phyloP scores from a whole-genome alignment of 352 stramenopile genomes.

The Pythium folliculosum region DNA sequence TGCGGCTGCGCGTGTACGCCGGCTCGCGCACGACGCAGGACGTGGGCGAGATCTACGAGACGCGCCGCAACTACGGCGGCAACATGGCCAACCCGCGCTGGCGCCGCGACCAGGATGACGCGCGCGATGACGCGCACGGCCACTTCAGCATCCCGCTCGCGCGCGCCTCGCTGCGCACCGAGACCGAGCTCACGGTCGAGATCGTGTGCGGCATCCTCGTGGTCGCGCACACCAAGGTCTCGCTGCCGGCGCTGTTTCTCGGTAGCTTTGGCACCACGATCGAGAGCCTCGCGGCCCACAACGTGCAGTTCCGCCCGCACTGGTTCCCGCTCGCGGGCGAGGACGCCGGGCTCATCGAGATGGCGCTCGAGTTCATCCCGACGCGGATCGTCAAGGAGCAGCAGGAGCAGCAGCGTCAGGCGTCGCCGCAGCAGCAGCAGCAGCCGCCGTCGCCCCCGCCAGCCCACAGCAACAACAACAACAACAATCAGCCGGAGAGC shows the following conservation, averaged over 20 bases:
- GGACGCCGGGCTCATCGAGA: slow-evolving; percentile 46
- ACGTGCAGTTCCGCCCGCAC: slow-evolving; percentile 33
- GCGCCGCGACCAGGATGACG: slow-evolving; percentile 34
- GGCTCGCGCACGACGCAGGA: slow-evolving; percentile 15
- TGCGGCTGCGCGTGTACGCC: slow-evolving; percentile 47
- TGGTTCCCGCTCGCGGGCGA: slow-evolving; percentile 50
- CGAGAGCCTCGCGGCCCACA: slow-evolving; percentile 13
- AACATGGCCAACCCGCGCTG: slow-evolving; percentile 49
- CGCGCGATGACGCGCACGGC: slow-evolving; percentile 28
- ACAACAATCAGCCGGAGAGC: slow-evolving; percentile 17
- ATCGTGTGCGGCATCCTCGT: slow-evolving; percentile 55
- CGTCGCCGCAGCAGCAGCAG: background rate
- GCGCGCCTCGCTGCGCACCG: slow-evolving; percentile 34
- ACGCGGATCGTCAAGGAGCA: slow-evolving; percentile 16
- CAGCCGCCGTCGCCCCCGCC: background rate
- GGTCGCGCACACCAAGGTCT: slow-evolving; percentile 41
- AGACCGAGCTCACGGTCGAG: slow-evolving; percentile 53
- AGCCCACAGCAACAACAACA: background rate
- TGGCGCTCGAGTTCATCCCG: slow-evolving; percentile 52
- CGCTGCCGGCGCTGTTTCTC: slow-evolving; percentile 14
- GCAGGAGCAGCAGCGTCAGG: slow-evolving; percentile 6
- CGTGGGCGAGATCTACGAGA: slow-evolving; percentile 45
- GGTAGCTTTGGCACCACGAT: slow-evolving; percentile 25
- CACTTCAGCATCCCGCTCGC: slow-evolving; percentile 39
- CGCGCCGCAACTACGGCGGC: slow-evolving; percentile 40